These are phyloP conservation scores for Phytophthora hibernalis DNA, from an alignment of 352 stramenopile genomes.

Conservation along the genomic window DNA sequence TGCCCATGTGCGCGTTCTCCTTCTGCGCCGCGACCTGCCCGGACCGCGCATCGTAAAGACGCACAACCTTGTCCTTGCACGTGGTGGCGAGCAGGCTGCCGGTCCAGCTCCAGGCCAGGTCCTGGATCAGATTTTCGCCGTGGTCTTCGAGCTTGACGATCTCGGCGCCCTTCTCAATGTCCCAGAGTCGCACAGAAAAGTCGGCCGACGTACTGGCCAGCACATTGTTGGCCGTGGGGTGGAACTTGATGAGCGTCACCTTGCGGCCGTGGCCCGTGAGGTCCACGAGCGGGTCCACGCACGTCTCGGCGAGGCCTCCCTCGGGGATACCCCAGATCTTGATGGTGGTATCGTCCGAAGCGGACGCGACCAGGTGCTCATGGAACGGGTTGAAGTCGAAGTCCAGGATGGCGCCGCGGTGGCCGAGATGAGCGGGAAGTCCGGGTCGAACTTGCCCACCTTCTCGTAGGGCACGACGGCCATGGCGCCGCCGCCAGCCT, in stretches of 20 bases:
- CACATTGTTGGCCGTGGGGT: constrained; percentile 98
- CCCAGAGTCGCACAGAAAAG: constrained; percentile 98
- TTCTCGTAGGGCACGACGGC: constrained; percentile 95
- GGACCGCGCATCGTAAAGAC: constrained; percentile 96
- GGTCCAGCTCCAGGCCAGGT: constrained; percentile 98
- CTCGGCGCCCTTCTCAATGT: constrained; percentile 96
- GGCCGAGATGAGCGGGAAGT: constrained; percentile 95
- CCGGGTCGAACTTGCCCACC: constrained; percentile 94
- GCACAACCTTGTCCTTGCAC: constrained; percentile 99
- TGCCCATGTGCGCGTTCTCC: constrained; percentile 95
- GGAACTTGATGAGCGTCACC: constrained; percentile 98
- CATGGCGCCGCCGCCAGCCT: constrained; percentile 90
- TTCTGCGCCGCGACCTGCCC: constrained; percentile 79
- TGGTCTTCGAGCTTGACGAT: constrained; percentile 88
- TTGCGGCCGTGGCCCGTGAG: constrained; percentile 95
- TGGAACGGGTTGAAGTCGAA: constrained; percentile 99
- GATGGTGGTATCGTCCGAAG: constrained; percentile 97
- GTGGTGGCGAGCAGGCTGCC: constrained; percentile 95
- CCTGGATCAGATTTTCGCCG: constrained; percentile 95
- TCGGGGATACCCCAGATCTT: constrained; percentile 98
- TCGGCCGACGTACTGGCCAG: constrained; percentile 95
- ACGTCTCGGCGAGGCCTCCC: constrained; percentile 93
- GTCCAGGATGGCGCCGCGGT: constrained; percentile 97
- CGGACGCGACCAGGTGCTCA: constrained; percentile 96
- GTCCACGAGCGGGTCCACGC: constrained; percentile 96